Evolutionary conservation across 768 basidiomycete genomes (phyloP).

Genomic region (Tylopilus intermedius): DNA sequence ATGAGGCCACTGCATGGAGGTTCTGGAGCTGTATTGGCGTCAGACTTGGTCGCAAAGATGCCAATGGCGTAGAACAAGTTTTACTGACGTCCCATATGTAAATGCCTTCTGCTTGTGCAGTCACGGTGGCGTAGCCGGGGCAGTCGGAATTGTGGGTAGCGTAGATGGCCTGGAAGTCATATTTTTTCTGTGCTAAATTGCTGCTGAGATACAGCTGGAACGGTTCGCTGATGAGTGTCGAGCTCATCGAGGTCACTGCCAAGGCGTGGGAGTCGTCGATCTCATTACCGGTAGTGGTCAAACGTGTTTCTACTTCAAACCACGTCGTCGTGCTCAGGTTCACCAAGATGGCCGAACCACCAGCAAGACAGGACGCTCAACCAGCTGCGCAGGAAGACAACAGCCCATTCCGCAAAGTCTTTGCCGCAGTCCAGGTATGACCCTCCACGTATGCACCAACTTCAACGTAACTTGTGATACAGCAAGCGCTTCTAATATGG

Average conservation of each 20-base stretch:
- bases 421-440: slow-evolving; percentile 42
- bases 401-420: slow-evolving; percentile 33
- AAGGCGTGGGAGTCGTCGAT: slow-evolving; percentile 22
- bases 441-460: slow-evolving; percentile 2
- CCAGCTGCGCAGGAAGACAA: slow-evolving; percentile 29
- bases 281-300: neutral
- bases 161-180: slow-evolving; percentile 13
- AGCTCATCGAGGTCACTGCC: slow-evolving; percentile 20
- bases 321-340: neutral
- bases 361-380: slow-evolving; percentile 17
- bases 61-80: neutral
- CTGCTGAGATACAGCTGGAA: slow-evolving; percentile 28
- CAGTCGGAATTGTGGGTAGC: slow-evolving; percentile 17
- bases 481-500: slow-evolving; percentile 71
- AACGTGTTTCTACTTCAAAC: neutral
- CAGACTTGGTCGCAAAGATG: slow-evolving; percentile 3
- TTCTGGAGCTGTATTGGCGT: slow-evolving; percentile 47
- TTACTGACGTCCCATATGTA: slow-evolving; percentile 66
- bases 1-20: slow-evolving; percentile 61
- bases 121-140: slow-evolving; percentile 61
- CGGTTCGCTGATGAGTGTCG: slow-evolving; percentile 29
- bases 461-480: slow-evolving; percentile 6
- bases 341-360: slow-evolving; percentile 23
- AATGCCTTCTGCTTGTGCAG: slow-evolving; percentile 69
- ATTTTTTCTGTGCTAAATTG: slow-evolving; percentile 6